A percentile compares a stretch with the other conserved stretches of the same genome.
phyloP scores from a whole-genome alignment of 1,284 basidiomycete genomes.

The Cronartium ribicola region DNA sequence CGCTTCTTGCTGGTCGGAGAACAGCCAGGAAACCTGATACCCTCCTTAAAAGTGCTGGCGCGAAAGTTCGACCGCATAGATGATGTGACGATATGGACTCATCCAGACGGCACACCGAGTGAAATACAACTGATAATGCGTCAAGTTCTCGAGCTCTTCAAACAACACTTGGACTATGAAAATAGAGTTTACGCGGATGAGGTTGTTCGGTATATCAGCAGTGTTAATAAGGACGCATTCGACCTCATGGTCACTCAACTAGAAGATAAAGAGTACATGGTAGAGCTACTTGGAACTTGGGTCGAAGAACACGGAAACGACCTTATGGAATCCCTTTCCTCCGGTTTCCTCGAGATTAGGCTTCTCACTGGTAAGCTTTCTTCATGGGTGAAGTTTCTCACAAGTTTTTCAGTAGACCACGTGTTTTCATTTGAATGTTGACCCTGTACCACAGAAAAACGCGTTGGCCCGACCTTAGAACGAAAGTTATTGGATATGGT shows the following conservation, averaged over 20 bases:
- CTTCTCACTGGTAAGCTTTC: neutral
- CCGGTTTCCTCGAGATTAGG: neutral
- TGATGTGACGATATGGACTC: neutral
- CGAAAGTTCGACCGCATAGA: neutral
- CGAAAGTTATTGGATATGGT: conserved; percentile 7
- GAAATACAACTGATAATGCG: neutral
- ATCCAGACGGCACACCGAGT: neutral
- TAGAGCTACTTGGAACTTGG: neutral
- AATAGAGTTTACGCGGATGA: neutral
- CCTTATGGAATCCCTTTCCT: neutral
- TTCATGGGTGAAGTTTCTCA: neutral
- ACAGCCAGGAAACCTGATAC: neutral
- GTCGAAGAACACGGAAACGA: neutral
- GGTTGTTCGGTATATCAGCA: neutral
- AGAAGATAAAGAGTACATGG: neutral
- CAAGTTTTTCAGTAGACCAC: neutral
- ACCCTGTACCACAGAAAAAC: neutral
- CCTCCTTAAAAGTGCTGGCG: neutral
- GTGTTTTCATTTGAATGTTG: neutral
- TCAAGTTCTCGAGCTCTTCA: neutral
- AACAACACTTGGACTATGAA: neutral
- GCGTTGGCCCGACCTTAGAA: neutral
- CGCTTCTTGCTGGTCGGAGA: conserved; percentile 4
- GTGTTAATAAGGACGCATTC: neutral
- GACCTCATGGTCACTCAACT: neutral